Percentiles rank a stretch among this genome's conserved stretches.
phyloP scores from a whole-genome alignment of 2,329 filamentous ascomycete species.

The Xylariomycetidae sp. region DNA sequence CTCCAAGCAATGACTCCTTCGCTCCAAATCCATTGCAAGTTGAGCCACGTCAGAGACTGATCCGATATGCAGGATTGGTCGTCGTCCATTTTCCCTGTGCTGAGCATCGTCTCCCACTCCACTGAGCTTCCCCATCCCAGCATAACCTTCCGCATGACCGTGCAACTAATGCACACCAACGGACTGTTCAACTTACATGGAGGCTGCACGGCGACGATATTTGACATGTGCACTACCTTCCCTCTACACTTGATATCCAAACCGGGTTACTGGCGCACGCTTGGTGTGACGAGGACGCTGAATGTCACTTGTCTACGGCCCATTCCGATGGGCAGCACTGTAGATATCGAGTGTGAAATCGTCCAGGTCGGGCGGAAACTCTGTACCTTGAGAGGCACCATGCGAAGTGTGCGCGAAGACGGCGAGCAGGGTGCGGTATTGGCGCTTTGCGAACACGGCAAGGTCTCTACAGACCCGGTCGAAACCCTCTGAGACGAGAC shows the following conservation, averaged over 20 bases:
- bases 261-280: conserved; percentile 56
- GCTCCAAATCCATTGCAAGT: no score
- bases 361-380: conserved; percentile 42
- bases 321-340: conserved; percentile 41
- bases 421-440: conserved; percentile 36
- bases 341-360: conserved; percentile 42
- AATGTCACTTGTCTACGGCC: conserved; percentile 65
- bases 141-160: conserved; percentile 43
- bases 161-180: conserved; percentile 50
- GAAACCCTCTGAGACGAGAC: no score
- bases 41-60: no score
- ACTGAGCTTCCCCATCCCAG: conserved; percentile 30
- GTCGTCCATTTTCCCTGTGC: conserved; percentile 33
- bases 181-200: conserved; percentile 53
- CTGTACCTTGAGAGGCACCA: conserved; percentile 39
- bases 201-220: conserved; percentile 60
- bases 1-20: no score
- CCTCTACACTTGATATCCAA: conserved; percentile 51
- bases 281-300: conserved; percentile 63
- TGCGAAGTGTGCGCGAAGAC: conserved; percentile 34
- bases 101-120: conserved; percentile 36
- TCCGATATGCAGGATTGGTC: conserved; percentile 44
- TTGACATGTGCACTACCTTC: conserved; percentile 61
- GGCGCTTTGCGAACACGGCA: conserved; percentile 49
- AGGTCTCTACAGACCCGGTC: conserved; percentile 44